These are phyloP conservation scores for Metschnikowia lochheadii DNA, from an alignment of 805 yeast species.

Conservation along the genomic window DNA sequence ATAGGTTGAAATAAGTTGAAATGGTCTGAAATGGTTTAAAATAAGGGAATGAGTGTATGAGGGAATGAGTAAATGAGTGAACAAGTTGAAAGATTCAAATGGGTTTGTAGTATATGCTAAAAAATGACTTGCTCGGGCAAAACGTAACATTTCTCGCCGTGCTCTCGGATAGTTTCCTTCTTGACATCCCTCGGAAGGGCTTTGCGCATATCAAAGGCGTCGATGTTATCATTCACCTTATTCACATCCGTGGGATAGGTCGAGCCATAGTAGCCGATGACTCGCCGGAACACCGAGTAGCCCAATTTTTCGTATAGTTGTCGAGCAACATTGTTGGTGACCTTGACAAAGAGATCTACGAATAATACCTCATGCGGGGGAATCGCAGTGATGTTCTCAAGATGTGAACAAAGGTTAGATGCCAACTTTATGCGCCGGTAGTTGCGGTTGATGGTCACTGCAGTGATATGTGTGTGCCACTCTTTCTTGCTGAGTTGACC, in stretches of 20 bases:
- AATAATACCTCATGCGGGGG: constrained; percentile 76
- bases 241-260: constrained; percentile 45
- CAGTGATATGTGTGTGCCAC: constrained; percentile 97
- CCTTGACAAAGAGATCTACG: constrained; percentile 87
- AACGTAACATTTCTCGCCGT: constrained; percentile 59
- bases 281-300: constrained; percentile 79
- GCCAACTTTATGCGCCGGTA: constrained; percentile 87
- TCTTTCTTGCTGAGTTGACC: constrained; percentile 62
- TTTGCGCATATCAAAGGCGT: constrained; percentile 87
- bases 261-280: constrained; percentile 78
- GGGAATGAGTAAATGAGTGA: too few species aligned
- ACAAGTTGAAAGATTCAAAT: not conserved
- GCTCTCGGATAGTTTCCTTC: constrained; percentile 48
- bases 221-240: constrained; percentile 58
- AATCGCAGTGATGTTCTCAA: constrained; percentile 69
- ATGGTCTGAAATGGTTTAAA: too few species aligned
- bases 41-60: too few species aligned
- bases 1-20: too few species aligned
- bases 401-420: constrained; percentile 64
- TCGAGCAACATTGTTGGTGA: constrained; percentile 76
- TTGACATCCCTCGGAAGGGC: constrained; percentile 55
- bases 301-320: constrained; percentile 83
- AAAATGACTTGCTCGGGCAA: constrained; percentile 66
- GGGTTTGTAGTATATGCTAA: constrained; percentile 20
- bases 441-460: constrained; percentile 82